Conservation (phyloP, 371 early-diverging fungal species). For the Blakeslea trispora region DNA sequence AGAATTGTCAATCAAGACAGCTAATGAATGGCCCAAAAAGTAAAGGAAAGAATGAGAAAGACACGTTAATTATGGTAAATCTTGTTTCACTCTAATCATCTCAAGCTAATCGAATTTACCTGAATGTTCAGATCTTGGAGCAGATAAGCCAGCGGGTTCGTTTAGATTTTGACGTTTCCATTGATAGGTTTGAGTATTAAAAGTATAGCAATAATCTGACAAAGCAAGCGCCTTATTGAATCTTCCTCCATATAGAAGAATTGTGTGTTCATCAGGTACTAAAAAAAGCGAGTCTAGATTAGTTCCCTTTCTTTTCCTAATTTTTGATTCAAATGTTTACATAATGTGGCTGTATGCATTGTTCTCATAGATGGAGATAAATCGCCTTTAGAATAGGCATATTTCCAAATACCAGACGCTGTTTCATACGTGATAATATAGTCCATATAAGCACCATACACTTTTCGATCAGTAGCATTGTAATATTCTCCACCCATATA, state of each 20-base stretch:
- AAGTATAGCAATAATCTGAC: slow-evolving; percentile 11
- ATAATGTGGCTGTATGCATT: slow-evolving; percentile 6
- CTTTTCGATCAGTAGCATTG: not conserved
- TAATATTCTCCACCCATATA: slow-evolving; percentile 9
- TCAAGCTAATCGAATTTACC: not conserved
- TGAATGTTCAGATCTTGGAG: slow-evolving; percentile 5
- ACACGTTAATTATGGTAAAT: too few species aligned
- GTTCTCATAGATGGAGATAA: not conserved
- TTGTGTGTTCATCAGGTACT: slow-evolving; percentile 7
- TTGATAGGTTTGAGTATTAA: not conserved
- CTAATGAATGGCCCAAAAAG: too few species aligned
- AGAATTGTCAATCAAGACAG: slow-evolving; percentile 9
- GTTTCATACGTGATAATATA: slow-evolving; percentile 7
- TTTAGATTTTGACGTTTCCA: slow-evolving; percentile 3
- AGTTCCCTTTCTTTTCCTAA: not conserved
- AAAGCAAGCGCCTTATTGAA: not conserved
- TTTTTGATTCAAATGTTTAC: slow-evolving; percentile 1
- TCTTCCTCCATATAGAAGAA: slow-evolving; percentile 8
- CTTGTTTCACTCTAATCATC: too few species aligned
- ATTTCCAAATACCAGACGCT: not conserved
- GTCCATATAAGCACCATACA: not conserved
- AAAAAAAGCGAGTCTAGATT: not conserved
- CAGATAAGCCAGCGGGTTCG: not conserved
- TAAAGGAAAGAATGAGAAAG: too few species aligned
- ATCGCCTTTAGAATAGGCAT: not conserved